Percentiles rank a stretch among this genome's conserved stretches.
Evolutionary conservation across 139 green algal species (phyloP).

Genomic region (Edaphochlamys debaryana): DNA sequence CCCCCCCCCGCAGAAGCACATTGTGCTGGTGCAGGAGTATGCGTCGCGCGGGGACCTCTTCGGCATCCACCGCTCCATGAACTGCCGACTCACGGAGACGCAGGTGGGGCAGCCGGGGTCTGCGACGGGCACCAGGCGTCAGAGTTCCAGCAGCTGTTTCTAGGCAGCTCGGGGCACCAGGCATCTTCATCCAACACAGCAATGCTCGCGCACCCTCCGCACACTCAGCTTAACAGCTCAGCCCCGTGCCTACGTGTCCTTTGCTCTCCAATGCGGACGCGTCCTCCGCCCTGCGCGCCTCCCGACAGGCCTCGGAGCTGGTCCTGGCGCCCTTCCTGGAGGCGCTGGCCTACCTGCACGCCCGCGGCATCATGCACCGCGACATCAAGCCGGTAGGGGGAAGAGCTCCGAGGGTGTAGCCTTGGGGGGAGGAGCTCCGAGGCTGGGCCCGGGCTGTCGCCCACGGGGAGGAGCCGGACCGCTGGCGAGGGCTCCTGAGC

Average conservation of each 20-base stretch:
- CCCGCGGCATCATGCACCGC: constrained; percentile 70
- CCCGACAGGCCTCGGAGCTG: constrained; percentile 29
- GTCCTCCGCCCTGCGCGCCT: too few species aligned
- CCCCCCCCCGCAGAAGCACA: not conserved
- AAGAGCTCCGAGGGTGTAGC: not conserved
- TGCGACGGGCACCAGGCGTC: too few species aligned
- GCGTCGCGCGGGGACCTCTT: constrained; percentile 32
- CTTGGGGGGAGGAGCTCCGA: not conserved
- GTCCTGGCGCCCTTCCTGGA: constrained; percentile 38
- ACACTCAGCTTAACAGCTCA: too few species aligned
- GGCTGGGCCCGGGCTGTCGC: not conserved
- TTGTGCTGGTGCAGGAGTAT: constrained; percentile 42
- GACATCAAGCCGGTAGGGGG: constrained; percentile 65
- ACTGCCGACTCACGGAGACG: constrained; percentile 34
- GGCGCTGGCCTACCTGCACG: constrained; percentile 23
- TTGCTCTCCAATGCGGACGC: too few species aligned
- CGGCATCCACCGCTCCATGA: constrained; percentile 38
- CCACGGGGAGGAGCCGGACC: too few species aligned
- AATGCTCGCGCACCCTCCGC: too few species aligned
- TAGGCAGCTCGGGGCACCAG: not conserved
- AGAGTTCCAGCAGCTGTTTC: not conserved
- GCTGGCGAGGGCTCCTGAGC: too few species aligned
- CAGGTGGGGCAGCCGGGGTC: not conserved
- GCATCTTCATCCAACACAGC: too few species aligned
- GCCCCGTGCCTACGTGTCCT: too few species aligned